Conservation (phyloP, 2,329 filamentous ascomycete genomes). For the Zymoseptoria ardabiliae region DNA sequence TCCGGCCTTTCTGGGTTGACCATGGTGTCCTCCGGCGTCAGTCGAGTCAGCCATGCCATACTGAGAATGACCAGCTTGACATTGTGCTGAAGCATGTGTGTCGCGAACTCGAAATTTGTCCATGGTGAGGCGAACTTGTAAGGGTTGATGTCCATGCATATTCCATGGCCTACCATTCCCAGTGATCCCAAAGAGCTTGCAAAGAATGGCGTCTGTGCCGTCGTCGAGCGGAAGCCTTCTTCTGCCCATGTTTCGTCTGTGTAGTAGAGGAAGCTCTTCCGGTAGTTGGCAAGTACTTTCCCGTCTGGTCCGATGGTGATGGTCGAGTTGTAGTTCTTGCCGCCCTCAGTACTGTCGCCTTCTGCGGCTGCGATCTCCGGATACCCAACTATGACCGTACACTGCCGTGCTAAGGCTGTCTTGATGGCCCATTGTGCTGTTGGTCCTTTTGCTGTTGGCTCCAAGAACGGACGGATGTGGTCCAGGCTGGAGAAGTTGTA, state of each 20-base stretch:
- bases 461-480: conserved; percentile 62
- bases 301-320: conserved; percentile 51
- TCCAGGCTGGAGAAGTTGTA: conserved; percentile 69
- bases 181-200: conserved; percentile 32
- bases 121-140: conserved; percentile 54
- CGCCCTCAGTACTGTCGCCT: conserved; percentile 5
- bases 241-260: conserved; percentile 58
- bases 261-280: conserved; percentile 59
- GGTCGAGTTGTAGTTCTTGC: conserved; percentile 49
- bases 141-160: conserved; percentile 56
- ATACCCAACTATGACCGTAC: conserved; percentile 64
- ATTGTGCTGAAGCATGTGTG: conserved; percentile 49
- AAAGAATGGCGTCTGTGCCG: conserved; percentile 27
- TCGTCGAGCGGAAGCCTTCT: conserved; percentile 17
- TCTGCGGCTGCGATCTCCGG: conserved; percentile 48
- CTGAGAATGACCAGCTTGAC: conserved; percentile 61
- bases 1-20: conserved; percentile 53
- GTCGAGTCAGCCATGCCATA: conserved; percentile 69
- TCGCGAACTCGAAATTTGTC: conserved; percentile 51
- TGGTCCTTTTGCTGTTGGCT: conserved; percentile 58
- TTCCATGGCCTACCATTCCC: conserved; percentile 36
- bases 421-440: conserved; percentile 64
- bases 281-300: conserved; percentile 51
- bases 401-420: conserved; percentile 58
- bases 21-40: conserved; percentile 41